Conservation (phyloP, 345 rosid species). For the Pugionium cornutum region DNA sequence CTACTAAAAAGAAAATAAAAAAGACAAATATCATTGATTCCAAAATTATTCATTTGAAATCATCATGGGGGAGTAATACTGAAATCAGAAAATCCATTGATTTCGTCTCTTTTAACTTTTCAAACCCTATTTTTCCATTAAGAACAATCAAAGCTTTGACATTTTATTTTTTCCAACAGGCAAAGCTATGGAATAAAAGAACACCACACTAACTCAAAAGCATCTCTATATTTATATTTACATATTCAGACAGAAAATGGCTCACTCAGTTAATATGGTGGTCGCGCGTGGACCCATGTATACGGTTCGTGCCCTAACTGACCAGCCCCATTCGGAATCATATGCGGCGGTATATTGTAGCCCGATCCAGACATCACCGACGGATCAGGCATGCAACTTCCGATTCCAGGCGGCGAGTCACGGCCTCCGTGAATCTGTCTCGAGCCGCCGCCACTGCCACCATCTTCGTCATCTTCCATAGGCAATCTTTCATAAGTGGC, state of each 20-base stretch:
- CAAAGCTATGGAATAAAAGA: constrained; percentile 23
- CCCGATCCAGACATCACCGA: constrained; percentile 44
- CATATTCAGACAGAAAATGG: constrained; percentile 4
- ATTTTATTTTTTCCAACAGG: constrained; percentile 8
- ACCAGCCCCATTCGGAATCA: constrained; percentile 46
- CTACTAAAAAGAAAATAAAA: neutral
- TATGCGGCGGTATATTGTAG: constrained; percentile 59
- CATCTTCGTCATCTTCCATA: constrained; percentile 67
- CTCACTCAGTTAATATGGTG: constrained; percentile 53
- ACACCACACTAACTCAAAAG: neutral
- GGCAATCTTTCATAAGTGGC: constrained; percentile 86
- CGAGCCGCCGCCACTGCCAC: constrained; percentile 14
- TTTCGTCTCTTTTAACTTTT: constrained; percentile 1
- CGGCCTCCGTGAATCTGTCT: constrained; percentile 52
- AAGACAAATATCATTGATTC: constrained; percentile 14
- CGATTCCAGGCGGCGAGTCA: constrained; percentile 55
- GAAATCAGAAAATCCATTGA: neutral
- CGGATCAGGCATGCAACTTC: constrained; percentile 54
- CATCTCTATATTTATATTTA: neutral
- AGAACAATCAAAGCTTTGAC: constrained; percentile 28
- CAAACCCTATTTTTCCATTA: constrained; percentile 8
- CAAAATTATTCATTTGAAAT: constrained; percentile 8
- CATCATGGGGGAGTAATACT: no score
- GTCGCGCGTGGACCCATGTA: constrained; percentile 59
- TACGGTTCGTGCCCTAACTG: constrained; percentile 73